Evolutionary conservation across 2,329 filamentous ascomycete species (phyloP), one percentile per base, ranked within the genome.

Genomic region (Colletotrichum tamarilloi): DNA sequence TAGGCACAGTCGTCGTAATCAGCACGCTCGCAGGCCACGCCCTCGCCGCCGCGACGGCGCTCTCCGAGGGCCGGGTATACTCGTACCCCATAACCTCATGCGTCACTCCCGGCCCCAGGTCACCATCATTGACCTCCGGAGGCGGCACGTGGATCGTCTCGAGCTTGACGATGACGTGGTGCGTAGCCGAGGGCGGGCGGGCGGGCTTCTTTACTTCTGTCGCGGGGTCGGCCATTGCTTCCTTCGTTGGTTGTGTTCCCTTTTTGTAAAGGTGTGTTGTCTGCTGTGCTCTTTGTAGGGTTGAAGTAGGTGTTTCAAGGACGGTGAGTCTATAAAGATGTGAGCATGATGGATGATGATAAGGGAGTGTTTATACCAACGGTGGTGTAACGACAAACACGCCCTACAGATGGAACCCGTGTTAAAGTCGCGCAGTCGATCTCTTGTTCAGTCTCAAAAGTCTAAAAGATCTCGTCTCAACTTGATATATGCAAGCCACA

Each of bases 1-100:
- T 69, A 6, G 74, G 74, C 26, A 78, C 75, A 1, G 74, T 76
- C 3, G 77, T 76, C n/a, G 74, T 76, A 49, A 80, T 76, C 16
- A 78, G 64, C 42, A 80, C 75, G 62, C 78, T 76, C 9, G 79
- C 79, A 52, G 78, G 73, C 32, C 64, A 74, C 55, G 78, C 73
- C 52, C 74, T 62, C 19, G 74, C 69, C 35, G 69, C 73, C n/a
- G 53, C 63, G 5, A 75, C 38, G 1, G 55, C 66, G 14, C 30
- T 11, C 14, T 74, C 65, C 32, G 53, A 60, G 12, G 74, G 64
- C 32, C 67, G 52, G 9, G 75, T 76, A 58, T 74, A 76, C 22
- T 71, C 38, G 57, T 76, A 76, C 26, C 59, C 67, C 14, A 76
- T 74, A 52, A 74, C 24, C 58, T 76, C 75, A 38, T 76, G 74